These are phyloP conservation scores for Basidioascus undulatus DNA, from an alignment of 768 basidiomycete genomes.

Conservation along the genomic window DNA sequence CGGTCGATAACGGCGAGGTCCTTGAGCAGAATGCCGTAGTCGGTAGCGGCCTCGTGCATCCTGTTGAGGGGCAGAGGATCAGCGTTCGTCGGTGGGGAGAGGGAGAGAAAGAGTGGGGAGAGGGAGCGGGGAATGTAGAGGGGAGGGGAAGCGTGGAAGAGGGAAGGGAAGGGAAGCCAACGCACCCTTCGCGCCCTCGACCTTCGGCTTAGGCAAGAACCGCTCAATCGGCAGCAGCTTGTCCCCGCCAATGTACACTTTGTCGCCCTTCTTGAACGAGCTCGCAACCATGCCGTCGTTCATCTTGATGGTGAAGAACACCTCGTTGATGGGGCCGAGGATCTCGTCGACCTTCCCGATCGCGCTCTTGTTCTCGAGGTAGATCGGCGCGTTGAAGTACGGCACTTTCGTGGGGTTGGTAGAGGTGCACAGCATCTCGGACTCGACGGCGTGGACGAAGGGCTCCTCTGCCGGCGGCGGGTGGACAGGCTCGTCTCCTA, in stretches of 20 bases:
- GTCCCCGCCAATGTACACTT: slow-evolving; percentile 91
- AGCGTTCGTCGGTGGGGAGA: slow-evolving; percentile 1
- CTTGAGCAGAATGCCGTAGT: slow-evolving; percentile 10
- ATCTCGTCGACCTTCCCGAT: slow-evolving; percentile 99
- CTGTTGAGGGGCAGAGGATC: slow-evolving; percentile 20
- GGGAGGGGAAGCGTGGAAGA: not conserved
- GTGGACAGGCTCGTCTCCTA: not conserved
- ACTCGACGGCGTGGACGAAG: slow-evolving; percentile 86
- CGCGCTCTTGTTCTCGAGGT: slow-evolving; percentile 80
- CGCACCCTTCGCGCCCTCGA: slow-evolving; percentile 30
- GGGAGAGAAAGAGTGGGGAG: slow-evolving; percentile 1
- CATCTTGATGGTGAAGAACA: slow-evolving; percentile 96
- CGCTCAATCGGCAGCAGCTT: slow-evolving; percentile 88
- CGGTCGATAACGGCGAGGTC: slow-evolving; percentile 19
- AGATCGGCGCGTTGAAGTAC: slow-evolving; percentile 97
- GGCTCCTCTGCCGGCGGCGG: slow-evolving; percentile 50
- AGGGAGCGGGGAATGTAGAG: slow-evolving; percentile 1
- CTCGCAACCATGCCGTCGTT: slow-evolving; percentile 79
- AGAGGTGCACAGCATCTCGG: slow-evolving; percentile 89
- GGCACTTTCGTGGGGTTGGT: slow-evolving; percentile 63
- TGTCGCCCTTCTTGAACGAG: slow-evolving; percentile 93
- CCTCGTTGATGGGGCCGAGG: slow-evolving; percentile 82
- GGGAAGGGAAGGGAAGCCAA: not conserved
- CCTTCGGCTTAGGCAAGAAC: slow-evolving; percentile 90
- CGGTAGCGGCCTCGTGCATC: slow-evolving; percentile 17